Base-by-base conservation (phyloP, 768 basidiomycete genomes). In the Suillus subaureus region DNA sequence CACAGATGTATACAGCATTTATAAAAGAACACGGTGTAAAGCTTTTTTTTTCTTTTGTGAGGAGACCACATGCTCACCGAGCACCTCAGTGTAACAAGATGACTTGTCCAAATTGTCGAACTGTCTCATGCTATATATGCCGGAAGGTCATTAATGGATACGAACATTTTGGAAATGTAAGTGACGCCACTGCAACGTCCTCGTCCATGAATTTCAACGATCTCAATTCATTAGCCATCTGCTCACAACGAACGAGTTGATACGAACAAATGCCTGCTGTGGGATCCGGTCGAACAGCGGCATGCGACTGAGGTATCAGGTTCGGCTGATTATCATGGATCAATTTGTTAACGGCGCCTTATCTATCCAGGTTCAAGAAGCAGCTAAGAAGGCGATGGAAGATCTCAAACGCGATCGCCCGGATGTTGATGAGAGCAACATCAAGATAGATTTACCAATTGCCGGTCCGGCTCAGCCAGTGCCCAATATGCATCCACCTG, bases 11-110 rank as follows among this genome's bases (percentile, higher is more conserved):
- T 51, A n/a, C 70, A 93, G 91, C 87, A 0, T 94, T 94, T 71
- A 83, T 94, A 72, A 94, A 94, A 75, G 90, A 92, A 67, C 72
- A 74, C 52, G 93, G 93, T 11, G 92, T 93, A 82, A 57, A 87
- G n/a, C 33, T 80, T 6, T 40, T 9, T 26, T 52, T 12, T 52
- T 33, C 28, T 55, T 23, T 37, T 52, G 9, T 9, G n/a, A 5
- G 31, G 21, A 11, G 13, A n/a, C 28, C n/a, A 49, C 31, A n/a
- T 42, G 33, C 66, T 35, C 7, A 52, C 60, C 5, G 12, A 43
- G n/a, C 35, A 12, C 60, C 49, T 47, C 69, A 93, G 89, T 97
- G 96, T 79, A 97, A 97, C 84, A 97, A 97, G 75, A 96, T 97
- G 89, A 84, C 81, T 0, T 94, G 93, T 70, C 85, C 89, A 1